Percentiles rank a stretch among this genome's conserved stretches.
These are phyloP conservation scores for Thelephora terrestris DNA, from an alignment of 1,284 basidiomycete genomes.

Conservation along the genomic window DNA sequence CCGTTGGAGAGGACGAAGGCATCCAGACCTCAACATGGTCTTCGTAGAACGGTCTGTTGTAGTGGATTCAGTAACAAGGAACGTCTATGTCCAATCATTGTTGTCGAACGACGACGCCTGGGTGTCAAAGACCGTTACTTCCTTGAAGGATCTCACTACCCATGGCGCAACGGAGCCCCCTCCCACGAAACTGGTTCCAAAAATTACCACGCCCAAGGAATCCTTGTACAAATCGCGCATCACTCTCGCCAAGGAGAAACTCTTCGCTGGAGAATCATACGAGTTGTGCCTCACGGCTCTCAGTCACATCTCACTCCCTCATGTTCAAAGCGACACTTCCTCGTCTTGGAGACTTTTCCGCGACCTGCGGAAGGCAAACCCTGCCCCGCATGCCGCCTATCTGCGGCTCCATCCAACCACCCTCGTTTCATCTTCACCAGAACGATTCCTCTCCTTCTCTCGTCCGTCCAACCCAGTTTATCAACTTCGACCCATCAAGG, in stretches of 20 bases:
- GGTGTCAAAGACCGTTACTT: conserved; percentile 33
- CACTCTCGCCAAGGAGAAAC: conserved; percentile 61
- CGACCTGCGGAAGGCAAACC: conserved; percentile 66
- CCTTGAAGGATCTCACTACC: conserved; percentile 11
- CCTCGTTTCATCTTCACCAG: conserved; percentile 78
- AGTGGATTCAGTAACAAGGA: conserved; percentile 40
- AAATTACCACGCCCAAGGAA: conserved; percentile 43
- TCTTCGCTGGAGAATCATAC: conserved; percentile 88
- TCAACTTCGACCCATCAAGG: conserved; percentile 94
- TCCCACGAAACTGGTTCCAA: conserved; percentile 12
- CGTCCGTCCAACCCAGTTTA: conserved; percentile 51
- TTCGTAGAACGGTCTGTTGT: conserved; percentile 71
- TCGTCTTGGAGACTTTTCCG: conserved; percentile 70
- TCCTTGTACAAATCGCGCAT: conserved; percentile 65
- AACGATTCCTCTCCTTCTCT: conserved; percentile 86
- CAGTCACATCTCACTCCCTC: conserved; percentile 41
- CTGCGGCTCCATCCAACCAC: conserved; percentile 61
- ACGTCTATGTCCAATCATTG: conserved; percentile 54
- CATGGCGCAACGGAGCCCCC: background rate
- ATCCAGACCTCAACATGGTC: conserved; percentile 63
- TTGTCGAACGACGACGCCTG: conserved; percentile 46
- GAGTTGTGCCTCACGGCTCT: conserved; percentile 90
- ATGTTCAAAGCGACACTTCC: conserved; percentile 27
- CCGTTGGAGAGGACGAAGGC: conserved; percentile 15
- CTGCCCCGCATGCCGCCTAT: conserved; percentile 87